These are phyloP conservation scores for Rhazya stricta DNA, from an alignment of 257 asterid genomes.

Conservation along the genomic window DNA sequence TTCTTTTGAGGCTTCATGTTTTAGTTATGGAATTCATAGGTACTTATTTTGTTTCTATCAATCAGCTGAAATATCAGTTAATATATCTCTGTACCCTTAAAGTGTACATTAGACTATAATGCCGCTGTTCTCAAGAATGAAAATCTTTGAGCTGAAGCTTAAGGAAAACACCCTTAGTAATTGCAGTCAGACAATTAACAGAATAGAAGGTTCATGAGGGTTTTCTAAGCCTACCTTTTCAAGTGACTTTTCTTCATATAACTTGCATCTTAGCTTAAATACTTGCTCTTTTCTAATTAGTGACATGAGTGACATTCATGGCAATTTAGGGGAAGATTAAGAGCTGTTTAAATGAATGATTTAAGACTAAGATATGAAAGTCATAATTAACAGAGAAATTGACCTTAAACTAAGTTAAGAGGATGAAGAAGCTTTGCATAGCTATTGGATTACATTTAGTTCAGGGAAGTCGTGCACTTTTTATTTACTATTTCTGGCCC, in stretches of 20 bases:
- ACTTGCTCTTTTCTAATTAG: neutral
- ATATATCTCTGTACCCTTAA: too few relatives aligned
- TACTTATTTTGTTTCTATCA: slow-evolving; percentile 17
- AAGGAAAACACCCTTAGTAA: too few relatives aligned
- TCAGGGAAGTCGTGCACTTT: neutral
- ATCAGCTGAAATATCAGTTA: neutral
- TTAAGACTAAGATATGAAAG: neutral
- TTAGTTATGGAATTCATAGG: slow-evolving; percentile 99
- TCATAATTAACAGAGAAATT: neutral
- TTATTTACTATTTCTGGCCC: neutral
- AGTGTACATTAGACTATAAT: too few relatives aligned
- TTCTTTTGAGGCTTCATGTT: slow-evolving; percentile 89
- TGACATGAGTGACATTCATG: neutral
- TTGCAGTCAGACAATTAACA: neutral
- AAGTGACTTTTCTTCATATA: neutral
- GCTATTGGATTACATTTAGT: neutral
- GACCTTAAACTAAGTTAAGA: neutral
- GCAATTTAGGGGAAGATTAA: neutral
- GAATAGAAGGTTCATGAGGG: neutral
- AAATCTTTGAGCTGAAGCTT: neutral
- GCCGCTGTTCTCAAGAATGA: neutral
- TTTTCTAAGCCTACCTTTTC: neutral
- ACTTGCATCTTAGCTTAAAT: neutral
- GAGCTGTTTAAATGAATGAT: neutral
- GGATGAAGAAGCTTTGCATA: neutral